Evolutionary conservation across 768 basidiomycete species (phyloP).

Genomic region (Hydnum rufescens): DNA sequence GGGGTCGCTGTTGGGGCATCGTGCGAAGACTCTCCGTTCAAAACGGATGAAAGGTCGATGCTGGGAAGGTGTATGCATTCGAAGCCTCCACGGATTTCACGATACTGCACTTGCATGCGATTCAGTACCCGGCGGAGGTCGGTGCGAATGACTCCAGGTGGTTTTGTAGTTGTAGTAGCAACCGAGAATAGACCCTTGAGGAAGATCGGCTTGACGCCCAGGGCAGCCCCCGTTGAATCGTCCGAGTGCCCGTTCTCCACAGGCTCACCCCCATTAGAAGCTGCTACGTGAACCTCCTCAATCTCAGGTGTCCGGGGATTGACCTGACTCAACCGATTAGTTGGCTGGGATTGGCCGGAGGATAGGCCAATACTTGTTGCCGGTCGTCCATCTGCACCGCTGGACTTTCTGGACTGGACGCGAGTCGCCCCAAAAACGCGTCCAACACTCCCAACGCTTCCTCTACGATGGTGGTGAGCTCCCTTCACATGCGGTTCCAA

Average conservation of each 20-base stretch:
- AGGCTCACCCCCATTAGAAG: neutral
- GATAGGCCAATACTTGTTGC: neutral
- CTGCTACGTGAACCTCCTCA: neutral
- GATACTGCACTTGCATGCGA: slow-evolving; percentile 87
- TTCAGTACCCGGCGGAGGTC: slow-evolving; percentile 79
- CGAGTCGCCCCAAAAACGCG: slow-evolving; percentile 24
- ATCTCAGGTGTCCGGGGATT: neutral
- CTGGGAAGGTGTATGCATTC: slow-evolving; percentile 93
- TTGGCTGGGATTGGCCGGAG: neutral
- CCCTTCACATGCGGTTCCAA: slow-evolving; percentile 38
- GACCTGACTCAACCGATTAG: neutral
- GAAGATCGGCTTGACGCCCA: slow-evolving; percentile 81
- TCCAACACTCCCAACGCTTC: slow-evolving; percentile 44
- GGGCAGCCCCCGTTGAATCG: neutral
- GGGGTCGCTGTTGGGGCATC: neutral
- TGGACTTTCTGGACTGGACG: neutral
- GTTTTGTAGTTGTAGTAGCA: slow-evolving; percentile 83
- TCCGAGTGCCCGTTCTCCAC: slow-evolving; percentile 13
- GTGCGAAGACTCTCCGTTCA: neutral
- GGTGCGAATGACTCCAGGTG: slow-evolving; percentile 55
- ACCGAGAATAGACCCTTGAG: slow-evolving; percentile 95
- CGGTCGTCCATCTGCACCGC: neutral
- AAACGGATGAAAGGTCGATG: slow-evolving; percentile 68
- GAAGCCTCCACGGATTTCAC: slow-evolving; percentile 76
- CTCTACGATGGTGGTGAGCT: slow-evolving; percentile 37